Evolutionary conservation across 2,329 filamentous ascomycete species (phyloP), one percentile per base, ranked within the genome.

Genomic region (Mycosphaerella arachidis): DNA sequence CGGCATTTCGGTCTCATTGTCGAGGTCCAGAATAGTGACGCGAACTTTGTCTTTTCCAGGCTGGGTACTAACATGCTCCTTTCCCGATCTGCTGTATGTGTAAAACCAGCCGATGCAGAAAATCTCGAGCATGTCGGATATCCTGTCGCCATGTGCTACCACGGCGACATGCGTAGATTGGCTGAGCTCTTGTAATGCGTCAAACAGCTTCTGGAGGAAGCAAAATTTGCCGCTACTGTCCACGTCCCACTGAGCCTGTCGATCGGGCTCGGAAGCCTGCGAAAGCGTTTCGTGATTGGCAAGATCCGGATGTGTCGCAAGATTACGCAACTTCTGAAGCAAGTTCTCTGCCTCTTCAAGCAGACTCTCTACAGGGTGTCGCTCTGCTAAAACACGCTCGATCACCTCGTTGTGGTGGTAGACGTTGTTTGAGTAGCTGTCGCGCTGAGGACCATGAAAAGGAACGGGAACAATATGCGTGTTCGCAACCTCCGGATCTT

Each of bases 21-120:
- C 61, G 12, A 68, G 67, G 16, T 73, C 66, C 3, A 78, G 55
- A 1, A 79, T 66, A 0, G 75, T 77, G 6, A 78, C 68, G 7
- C 59, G 65, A 3, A 70, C 18, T 1, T 35, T 35, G 10, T 52
- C 50, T n/a, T 31, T 31, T 20, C 9, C 50, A 4, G 40, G 40
- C 27, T 20, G 50, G 13, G 29, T 18, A 8, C 9, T 31, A 4
- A 12, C 16, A 29, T 52, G 46, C 20, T 31, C 58, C 31, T 35
- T 52, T 48, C 35, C 56, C 24, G 40, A 30, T 61, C 53, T 24
- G 40, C 48, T 52, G 35, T 57, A 59, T n/a, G 53, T 57, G 50
- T 68, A 59, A 16, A 62, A 46, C 37, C 56, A 18, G 68, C 20
- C 69, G 69, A 24, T 59, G 59, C 18, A 75, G 58, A 75, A 75